Conservation (phyloP, 2,329 filamentous ascomycete species). For the Arthroderma sp. region DNA sequence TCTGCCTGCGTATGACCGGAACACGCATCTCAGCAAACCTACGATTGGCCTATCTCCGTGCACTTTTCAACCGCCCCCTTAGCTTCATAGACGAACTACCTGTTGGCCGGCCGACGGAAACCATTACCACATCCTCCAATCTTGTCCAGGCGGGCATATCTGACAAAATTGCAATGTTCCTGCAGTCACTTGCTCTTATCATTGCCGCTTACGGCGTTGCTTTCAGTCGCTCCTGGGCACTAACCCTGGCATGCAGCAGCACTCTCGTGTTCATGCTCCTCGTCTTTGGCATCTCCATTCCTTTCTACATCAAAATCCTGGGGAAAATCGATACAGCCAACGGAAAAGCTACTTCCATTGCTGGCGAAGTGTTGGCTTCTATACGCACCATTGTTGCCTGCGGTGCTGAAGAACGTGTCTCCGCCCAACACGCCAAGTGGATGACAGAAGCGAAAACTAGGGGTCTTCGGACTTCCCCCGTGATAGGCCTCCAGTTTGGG, state of each 20-base stretch:
- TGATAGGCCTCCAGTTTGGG: slow-evolving; percentile 21
- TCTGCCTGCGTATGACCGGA: slow-evolving; percentile 38
- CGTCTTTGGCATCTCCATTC: slow-evolving; percentile 20
- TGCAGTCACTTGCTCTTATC: slow-evolving; percentile 30
- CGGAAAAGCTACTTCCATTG: slow-evolving; percentile 24
- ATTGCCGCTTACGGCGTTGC: slow-evolving; percentile 38
- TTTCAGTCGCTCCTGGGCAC: slow-evolving; percentile 39
- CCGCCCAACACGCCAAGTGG: slow-evolving; percentile 23
- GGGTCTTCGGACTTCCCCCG: slow-evolving; percentile 17
- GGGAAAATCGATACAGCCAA: slow-evolving; percentile 26
- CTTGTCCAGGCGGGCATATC: slow-evolving; percentile 43
- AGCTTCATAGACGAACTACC: slow-evolving; percentile 38
- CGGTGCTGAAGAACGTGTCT: slow-evolving; percentile 27
- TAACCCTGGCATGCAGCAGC: slow-evolving; percentile 39
- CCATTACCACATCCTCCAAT: slow-evolving; percentile 41
- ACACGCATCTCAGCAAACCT: slow-evolving; percentile 39
- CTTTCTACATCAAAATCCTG: slow-evolving; percentile 22
- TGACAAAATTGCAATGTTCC: slow-evolving; percentile 35
- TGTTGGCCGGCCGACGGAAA: slow-evolving; percentile 37
- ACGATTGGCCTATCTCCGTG: slow-evolving; percentile 37
- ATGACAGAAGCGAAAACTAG: slow-evolving; percentile 25
- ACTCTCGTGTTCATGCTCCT: slow-evolving; percentile 32
- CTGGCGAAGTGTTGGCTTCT: slow-evolving; percentile 29
- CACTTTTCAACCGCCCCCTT: slow-evolving; percentile 38
- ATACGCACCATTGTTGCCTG: slow-evolving; percentile 34